Base-by-base conservation (phyloP, 495 filamentous ascomycete genomes). In the Penicillium macrosclerotiorum region DNA sequence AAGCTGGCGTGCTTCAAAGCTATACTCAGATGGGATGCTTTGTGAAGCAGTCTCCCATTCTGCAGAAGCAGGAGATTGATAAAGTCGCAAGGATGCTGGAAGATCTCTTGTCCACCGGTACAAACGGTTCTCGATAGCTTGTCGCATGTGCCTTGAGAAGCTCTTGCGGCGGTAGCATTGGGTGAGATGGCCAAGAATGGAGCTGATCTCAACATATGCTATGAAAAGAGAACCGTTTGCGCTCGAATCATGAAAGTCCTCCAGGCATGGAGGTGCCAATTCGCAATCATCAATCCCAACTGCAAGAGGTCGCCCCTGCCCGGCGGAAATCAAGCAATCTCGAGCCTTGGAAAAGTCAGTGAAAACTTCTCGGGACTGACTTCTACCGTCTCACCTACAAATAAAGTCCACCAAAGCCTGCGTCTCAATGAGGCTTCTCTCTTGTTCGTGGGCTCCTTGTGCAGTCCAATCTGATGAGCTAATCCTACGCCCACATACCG, bases 391-490 rank as follows among this genome's bases (percentile, higher is more conserved):
- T 5, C 25, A 49, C 59, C 44, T 43, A 62, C 59, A 44, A 54
- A 59, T 36, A 59, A 37, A 32, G 55, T 60, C 59, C 59, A 62
- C 59, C 55, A 62, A 9, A 60, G 56, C 23, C 55, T 49, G 3
- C 55, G 52, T 31, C 59, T 55, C 9, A 59, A 17, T 11, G 41
- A 16, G 16, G 48, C 53, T 31, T 59, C 52, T 22, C 40, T 35
- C 17, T 34, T 37, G 17, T 41, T 47, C 14, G 26, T 34, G 3
- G 59, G 55, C 24, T 62, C 55, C 27, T 59, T 62, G 8, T 62
- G 55, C 27, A 62, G 33, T 7, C 58, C 58, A 42, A 62, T 53
- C 23, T 62, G 58, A 36, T 62, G 55, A 20, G 58, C 58, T 23
- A 62, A 31, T 2, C 55, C 51, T 4, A 59, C 55, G 3, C 51